Percentiles rank a stretch among this genome's conserved stretches.
These are phyloP conservation scores for Venustampulla echinocandica DNA, from an alignment of 495 filamentous ascomycete species.

Conservation along the genomic window DNA sequence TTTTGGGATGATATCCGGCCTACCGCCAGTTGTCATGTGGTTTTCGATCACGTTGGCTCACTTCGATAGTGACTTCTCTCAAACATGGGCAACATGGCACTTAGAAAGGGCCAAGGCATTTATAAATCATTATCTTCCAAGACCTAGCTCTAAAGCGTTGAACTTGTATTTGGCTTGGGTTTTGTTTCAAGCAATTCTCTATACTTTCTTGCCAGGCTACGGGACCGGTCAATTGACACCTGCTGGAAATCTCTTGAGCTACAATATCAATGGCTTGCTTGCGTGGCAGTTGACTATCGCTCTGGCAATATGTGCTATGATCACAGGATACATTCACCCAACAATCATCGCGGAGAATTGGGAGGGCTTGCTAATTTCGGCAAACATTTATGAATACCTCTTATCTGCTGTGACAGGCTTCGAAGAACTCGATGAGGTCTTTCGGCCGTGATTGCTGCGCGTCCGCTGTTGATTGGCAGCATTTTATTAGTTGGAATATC, in stretches of 20 bases:
- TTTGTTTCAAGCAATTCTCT: background rate
- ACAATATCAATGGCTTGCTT: slow-evolving; percentile 26
- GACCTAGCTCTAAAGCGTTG: background rate
- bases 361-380: slow-evolving; percentile 29
- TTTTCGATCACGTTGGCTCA: too few species aligned
- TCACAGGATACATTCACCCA: slow-evolving; percentile 27
- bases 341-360: slow-evolving; percentile 34
- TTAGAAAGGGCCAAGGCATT: too few species aligned
- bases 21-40: too few species aligned
- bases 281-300: slow-evolving; percentile 33
- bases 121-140: too few species aligned
- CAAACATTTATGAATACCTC: slow-evolving; percentile 31
- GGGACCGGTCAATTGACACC: slow-evolving; percentile 2
- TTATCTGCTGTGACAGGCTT: too few species aligned
- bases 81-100: too few species aligned
- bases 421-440: too few species aligned
- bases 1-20: too few species aligned
- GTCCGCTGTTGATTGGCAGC: background rate
- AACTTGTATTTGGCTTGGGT: background rate
- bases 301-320: slow-evolving; percentile 18
- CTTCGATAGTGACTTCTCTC: too few species aligned
- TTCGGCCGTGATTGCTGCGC: too few species aligned
- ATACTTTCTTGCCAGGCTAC: background rate
- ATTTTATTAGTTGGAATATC: background rate
- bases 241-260: slow-evolving; percentile 4